Base-by-base conservation (phyloP, 805 yeast genomes). In the Kodamaea neixiangensis region DNA sequence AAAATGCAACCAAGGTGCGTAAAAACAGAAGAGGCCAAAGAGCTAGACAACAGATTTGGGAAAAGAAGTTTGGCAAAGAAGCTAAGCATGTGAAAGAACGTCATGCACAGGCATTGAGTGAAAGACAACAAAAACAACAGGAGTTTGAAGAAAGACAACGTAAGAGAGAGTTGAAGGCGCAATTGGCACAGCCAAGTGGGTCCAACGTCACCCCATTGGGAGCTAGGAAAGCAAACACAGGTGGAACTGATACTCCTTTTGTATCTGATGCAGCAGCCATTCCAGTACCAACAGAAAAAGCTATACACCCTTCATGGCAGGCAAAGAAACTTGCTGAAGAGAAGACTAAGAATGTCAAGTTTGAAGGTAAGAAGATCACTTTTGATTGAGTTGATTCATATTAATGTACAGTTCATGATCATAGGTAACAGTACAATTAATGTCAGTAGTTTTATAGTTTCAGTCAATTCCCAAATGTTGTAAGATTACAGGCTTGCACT, bases 21-120 rank as follows among this genome's bases (percentile, higher is more conserved):
- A 90, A 91, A 60, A 94, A 94, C 67, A 79, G 99, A 71, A 83
- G 97, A 67, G 99, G 99, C 20, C 99, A 94, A 73, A 79, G 98
- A 53, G 99, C 97, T 1, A 84, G 99, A 72, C 94, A 93, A 67
- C 87, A 88, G 75, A 90, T 94, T 47, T 94, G 98, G 98, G 99
- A 91, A 64, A 74, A 80, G 70, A 93, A 94, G 67, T 94, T 77
- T 64, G 98, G 98, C 21, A 67, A 67, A 15, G 72, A 76, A 20
- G 99, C 99, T n/a, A 85, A 82, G 50, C 99, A 94, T 66, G 79
- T 92, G 19, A 76, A 81, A 61, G 79, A 83, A 57, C 88, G 88
- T 59, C 69, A 75, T n/a, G 82, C 77, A 44, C 76, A 83, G 39
- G 66, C 72, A 22, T 71, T 68, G 42, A 78, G 78, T 41, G 86